Conservation (phyloP, 306 rosid species). For the Rosa multiflora region DNA sequence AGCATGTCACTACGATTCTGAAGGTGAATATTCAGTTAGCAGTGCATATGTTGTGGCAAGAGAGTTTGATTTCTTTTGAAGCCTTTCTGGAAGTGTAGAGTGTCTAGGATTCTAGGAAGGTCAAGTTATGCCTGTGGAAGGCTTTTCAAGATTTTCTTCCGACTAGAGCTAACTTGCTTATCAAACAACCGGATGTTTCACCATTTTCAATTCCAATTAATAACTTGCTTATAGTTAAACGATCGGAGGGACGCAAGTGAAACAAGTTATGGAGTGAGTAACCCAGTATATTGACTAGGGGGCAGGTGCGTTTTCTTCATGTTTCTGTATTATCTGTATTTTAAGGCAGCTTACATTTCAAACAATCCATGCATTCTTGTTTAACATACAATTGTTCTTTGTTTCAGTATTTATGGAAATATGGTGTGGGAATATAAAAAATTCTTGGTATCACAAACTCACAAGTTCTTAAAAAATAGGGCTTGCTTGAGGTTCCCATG, state of each 20-base stretch:
- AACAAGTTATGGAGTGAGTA: neutral
- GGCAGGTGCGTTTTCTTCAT: neutral
- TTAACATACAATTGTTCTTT: neutral
- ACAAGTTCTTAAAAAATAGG: neutral
- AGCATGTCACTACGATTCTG: too few species aligned
- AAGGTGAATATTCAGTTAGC: too few species aligned
- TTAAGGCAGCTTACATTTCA: neutral
- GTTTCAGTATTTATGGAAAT: neutral
- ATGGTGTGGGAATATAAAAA: neutral
- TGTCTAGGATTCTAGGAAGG: too few species aligned
- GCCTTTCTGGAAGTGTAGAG: too few species aligned
- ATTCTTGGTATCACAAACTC: neutral
- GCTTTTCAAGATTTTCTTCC: too few species aligned
- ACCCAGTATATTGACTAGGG: neutral
- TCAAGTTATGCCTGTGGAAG: too few species aligned
- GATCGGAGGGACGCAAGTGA: conserved; percentile 59
- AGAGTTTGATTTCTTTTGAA: too few species aligned
- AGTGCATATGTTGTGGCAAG: too few species aligned
- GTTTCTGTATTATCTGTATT: conserved; percentile 1
- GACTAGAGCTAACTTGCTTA: too few species aligned
- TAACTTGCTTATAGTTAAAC: too few species aligned
- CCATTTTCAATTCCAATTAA: too few species aligned
- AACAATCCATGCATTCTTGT: neutral
- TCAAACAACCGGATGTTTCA: too few species aligned
- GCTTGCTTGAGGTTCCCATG: neutral